Conservation (phyloP, 768 basidiomycete genomes). For the Collybiopsis confluens region DNA sequence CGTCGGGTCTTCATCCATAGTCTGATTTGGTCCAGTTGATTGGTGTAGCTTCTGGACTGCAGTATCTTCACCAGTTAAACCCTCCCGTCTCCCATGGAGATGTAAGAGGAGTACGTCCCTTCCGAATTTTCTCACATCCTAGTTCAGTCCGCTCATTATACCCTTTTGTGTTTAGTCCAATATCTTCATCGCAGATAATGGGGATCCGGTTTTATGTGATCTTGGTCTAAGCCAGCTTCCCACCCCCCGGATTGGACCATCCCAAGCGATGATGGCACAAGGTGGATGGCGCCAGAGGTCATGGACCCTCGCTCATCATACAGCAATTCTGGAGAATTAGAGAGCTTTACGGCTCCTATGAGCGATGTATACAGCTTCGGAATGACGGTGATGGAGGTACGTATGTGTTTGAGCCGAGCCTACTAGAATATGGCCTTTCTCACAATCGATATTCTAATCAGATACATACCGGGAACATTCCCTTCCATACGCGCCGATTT, state of each 20-base stretch:
- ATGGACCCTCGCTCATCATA: conserved; percentile 2
- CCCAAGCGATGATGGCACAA: not conserved
- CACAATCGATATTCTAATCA: too few species aligned
- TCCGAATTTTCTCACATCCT: not conserved
- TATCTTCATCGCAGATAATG: conserved; percentile 5
- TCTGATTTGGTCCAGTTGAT: not conserved
- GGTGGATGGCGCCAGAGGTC: conserved; percentile 12
- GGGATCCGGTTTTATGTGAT: conserved; percentile 1
- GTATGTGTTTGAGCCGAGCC: too few species aligned
- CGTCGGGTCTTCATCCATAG: not conserved
- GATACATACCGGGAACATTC: conserved; percentile 4
- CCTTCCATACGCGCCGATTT: not conserved
- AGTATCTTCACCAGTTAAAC: conserved; percentile 4
- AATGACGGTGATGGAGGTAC: conserved; percentile 10
- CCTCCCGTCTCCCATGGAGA: conserved; percentile 11
- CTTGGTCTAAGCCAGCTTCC: conserved; percentile 4
- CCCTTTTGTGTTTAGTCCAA: conserved; percentile 3
- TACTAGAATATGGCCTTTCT: too few species aligned
- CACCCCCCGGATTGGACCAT: conserved; percentile 9
- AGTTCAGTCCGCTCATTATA: not conserved
- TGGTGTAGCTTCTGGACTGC: conserved; percentile 4
- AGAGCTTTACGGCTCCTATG: not conserved
- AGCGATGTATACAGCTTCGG: conserved; percentile 12
- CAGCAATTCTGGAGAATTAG: not conserved
- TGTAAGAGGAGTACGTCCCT: conserved; percentile 12